phyloP scores from a whole-genome alignment of 768 basidiomycete genomes.

The Dioszegia aurantiaca region DNA sequence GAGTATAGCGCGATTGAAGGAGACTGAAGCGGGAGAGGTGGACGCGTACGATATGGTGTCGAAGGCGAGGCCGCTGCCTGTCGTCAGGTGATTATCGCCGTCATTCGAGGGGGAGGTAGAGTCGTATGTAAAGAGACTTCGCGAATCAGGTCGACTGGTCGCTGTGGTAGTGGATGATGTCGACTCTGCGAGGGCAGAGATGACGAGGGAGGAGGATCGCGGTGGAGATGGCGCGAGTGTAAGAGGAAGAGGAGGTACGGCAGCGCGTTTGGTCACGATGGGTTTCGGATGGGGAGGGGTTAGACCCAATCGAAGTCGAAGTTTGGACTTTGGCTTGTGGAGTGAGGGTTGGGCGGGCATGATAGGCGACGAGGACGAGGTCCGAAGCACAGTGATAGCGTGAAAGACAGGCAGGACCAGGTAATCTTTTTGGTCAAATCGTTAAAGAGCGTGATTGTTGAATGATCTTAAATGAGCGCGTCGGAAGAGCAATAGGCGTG shows the following conservation, averaged over 20 bases:
- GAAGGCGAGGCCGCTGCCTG: constrained; percentile 15
- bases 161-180: constrained; percentile 14
- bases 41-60: constrained; percentile 30
- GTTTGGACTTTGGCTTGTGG: constrained; percentile 44
- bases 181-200: not conserved
- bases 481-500: too few relatives aligned
- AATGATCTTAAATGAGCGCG: too few relatives aligned
- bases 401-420: too few relatives aligned
- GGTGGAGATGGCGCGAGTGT: constrained; percentile 9
- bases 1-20: not conserved
- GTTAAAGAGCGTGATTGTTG: too few relatives aligned
- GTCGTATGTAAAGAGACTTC: constrained; percentile 36
- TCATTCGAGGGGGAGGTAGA: constrained; percentile 19
- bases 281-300: constrained; percentile 41
- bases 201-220: not conserved
- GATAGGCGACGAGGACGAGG: not conserved
- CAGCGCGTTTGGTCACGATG: constrained; percentile 1
- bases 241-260: constrained; percentile 1
- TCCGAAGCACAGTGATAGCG: too few relatives aligned
- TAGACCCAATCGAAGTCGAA: constrained; percentile 46
- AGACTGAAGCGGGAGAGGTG: constrained; percentile 16
- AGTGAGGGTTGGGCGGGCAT: constrained; percentile 27
- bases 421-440: too few relatives aligned
- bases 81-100: not conserved
- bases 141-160: constrained; percentile 22